Percentiles rank a stretch among this genome's conserved stretches.
Evolutionary conservation across 441 rosid genomes (phyloP).

Genomic region (Erodium trifolium): DNA sequence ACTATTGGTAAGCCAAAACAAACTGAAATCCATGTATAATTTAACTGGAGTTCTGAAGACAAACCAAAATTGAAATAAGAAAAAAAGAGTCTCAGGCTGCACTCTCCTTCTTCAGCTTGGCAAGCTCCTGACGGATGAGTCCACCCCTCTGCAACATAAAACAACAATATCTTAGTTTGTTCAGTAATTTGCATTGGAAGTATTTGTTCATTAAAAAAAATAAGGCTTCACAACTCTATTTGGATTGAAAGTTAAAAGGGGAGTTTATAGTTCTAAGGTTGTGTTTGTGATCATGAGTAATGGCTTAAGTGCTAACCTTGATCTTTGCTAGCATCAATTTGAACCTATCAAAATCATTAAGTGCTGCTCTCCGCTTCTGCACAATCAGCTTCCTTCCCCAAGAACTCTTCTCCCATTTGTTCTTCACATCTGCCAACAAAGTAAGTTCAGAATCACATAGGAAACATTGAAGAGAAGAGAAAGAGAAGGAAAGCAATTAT

Average conservation of each 20-base stretch:
- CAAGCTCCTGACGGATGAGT: slow-evolving; percentile 77
- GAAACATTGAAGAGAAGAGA: background rate
- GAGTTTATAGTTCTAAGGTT: background rate
- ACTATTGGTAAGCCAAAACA: no score
- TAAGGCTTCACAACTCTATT: background rate
- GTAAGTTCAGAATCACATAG: background rate
- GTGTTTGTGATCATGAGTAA: background rate
- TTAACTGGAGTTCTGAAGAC: no score
- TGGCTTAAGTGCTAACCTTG: slow-evolving; percentile 37
- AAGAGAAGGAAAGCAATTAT: background rate
- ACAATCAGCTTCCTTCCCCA: slow-evolving; percentile 89
- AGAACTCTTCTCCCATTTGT: slow-evolving; percentile 80
- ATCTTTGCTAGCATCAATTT: slow-evolving; percentile 84
- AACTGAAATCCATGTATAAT: no score
- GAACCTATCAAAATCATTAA: slow-evolving; percentile 84
- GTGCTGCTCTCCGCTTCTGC: slow-evolving; percentile 66
- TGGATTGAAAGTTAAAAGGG: background rate
- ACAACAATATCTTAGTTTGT: no score
- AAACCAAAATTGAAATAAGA: no score
- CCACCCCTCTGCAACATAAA: slow-evolving; percentile 54
- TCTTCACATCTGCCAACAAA: slow-evolving; percentile 53
- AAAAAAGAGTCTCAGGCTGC: background rate
- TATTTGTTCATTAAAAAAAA: background rate
- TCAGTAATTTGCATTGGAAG: no score
- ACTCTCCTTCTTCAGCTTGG: slow-evolving; percentile 71